Conservation (phyloP, 2,329 filamentous ascomycete species). For the Alternaria sp. region DNA sequence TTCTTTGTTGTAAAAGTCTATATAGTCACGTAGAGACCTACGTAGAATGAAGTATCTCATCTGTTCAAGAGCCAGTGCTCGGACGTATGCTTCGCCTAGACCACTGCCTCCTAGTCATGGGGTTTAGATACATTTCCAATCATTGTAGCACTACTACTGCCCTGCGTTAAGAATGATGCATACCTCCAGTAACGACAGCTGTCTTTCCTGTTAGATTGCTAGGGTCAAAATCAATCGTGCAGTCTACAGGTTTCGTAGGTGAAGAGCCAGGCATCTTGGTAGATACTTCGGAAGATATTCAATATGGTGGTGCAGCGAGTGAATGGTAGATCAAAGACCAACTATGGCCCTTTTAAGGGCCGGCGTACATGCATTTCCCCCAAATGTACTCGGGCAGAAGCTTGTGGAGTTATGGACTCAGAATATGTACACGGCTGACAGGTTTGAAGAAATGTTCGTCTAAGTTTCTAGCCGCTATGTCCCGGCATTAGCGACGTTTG, state of each 20-base stretch:
- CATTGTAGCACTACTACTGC: not conserved
- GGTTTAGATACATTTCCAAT: not conserved
- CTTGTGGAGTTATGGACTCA: not conserved
- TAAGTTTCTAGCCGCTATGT: not conserved
- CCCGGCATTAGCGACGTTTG: not conserved
- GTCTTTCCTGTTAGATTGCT: not conserved
- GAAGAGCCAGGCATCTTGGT: conserved; percentile 7
- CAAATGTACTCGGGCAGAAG: not conserved
- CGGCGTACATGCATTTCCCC: not conserved
- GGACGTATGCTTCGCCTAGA: not conserved
- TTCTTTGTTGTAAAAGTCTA: too few relatives aligned
- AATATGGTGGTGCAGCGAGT: not conserved
- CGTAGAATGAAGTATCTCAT: too few relatives aligned
- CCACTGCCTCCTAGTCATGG: not conserved
- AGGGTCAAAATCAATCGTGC: not conserved
- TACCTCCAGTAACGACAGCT: conserved; percentile 1
- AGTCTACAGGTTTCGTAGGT: conserved; percentile 1
- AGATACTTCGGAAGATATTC: not conserved
- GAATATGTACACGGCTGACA: not conserved
- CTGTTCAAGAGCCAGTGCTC: not conserved
- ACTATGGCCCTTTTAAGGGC: not conserved
- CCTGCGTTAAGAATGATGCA: not conserved
- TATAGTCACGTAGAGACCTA: too few relatives aligned
- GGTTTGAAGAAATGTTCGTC: not conserved
- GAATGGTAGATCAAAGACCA: not conserved